These are phyloP conservation scores for Lentinula detonsa DNA, from an alignment of 768 basidiomycete species.

Conservation along the genomic window DNA sequence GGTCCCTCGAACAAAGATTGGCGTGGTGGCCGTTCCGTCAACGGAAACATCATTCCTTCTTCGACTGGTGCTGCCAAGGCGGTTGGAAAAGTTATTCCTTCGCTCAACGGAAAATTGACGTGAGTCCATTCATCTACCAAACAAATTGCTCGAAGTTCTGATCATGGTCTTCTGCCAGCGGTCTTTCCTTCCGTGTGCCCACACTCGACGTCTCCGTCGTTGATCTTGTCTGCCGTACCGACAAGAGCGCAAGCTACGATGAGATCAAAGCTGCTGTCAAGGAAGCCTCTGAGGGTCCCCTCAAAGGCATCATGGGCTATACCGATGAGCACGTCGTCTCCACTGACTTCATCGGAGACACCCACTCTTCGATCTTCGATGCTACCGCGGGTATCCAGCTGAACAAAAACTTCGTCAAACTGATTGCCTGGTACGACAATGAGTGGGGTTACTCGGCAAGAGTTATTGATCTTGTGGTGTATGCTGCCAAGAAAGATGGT, in stretches of 20 bases:
- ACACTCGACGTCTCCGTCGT: slow-evolving; percentile 96
- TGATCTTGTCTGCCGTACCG: slow-evolving; percentile 90
- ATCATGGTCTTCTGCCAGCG: slow-evolving; percentile 35
- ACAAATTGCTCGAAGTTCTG: background rate
- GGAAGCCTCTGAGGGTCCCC: slow-evolving; percentile 63
- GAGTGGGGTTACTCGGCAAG: slow-evolving; percentile 93
- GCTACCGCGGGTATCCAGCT: slow-evolving; percentile 89
- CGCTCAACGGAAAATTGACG: slow-evolving; percentile 97
- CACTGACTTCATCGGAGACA: slow-evolving; percentile 83
- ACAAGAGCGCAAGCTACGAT: slow-evolving; percentile 82
- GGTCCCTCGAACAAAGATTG: slow-evolving; percentile 95
- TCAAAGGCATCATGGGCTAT: slow-evolving; percentile 80
- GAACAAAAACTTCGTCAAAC: slow-evolving; percentile 92
- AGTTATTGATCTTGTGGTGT: slow-evolving; percentile 85
- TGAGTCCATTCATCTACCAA: slow-evolving; percentile 31
- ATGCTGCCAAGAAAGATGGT: slow-evolving; percentile 70
- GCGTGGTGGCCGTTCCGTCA: slow-evolving; percentile 94
- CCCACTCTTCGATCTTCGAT: slow-evolving; percentile 87
- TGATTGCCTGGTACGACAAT: slow-evolving; percentile 94
- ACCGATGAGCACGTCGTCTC: slow-evolving; percentile 93
- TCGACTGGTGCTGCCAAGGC: slow-evolving; percentile 99
- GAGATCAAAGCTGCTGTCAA: slow-evolving; percentile 85
- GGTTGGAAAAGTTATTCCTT: slow-evolving; percentile 96
- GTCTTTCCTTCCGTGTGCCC: slow-evolving; percentile 96
- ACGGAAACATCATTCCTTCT: slow-evolving; percentile 98